Base-by-base conservation (phyloP, 2,329 filamentous ascomycete species). In the Penicillium paneum region DNA sequence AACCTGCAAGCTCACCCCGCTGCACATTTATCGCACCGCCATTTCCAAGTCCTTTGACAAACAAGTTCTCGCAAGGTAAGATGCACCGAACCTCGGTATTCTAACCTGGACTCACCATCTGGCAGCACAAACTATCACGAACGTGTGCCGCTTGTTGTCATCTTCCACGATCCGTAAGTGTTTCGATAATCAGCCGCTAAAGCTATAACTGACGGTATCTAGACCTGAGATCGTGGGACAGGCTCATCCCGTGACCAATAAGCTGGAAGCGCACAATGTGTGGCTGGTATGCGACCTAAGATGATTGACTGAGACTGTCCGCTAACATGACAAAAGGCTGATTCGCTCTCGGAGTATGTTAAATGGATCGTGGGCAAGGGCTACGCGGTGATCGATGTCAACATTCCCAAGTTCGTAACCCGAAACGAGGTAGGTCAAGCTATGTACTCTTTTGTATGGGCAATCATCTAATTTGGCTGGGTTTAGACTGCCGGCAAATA, bases 311-410 rank as follows among this genome's bases (percentile, higher is more conserved):
- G 34, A 39, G 34, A 49, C 45, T 42, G 26, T 28, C 52, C 58
- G 54, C 72, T 70, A 60, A 76, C 32, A 44, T 45, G 40, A 28
- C 36, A 19, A 40, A 74, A 96, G 91, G 85, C 89, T 76, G 92
- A 97, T 79, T 83, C 85, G 45, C 82, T 91, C 43, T 85, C 86
- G 67, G 83, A 85, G 28, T 97, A 96, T 70, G 84, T 97, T 59
- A 85, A 88, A 55, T 96, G 91, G 91, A 91, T 91, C 0, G 74
- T 86, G 19, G 76, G 81, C n/a, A 82, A 90, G 54, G 84, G 82
- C 15, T 96, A 93, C 66, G 90, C 86, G 1, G 84, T 97, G 21
- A 88, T 99, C 64, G 94, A 99, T 70, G 83, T 96, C 55, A 97
- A 97, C 61, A 82, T 99, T 3, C 93, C 93, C 0, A 87, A 87